phyloP scores from a whole-genome alignment of 2,329 filamentous ascomycete species.

The Venturia oleaginea region DNA sequence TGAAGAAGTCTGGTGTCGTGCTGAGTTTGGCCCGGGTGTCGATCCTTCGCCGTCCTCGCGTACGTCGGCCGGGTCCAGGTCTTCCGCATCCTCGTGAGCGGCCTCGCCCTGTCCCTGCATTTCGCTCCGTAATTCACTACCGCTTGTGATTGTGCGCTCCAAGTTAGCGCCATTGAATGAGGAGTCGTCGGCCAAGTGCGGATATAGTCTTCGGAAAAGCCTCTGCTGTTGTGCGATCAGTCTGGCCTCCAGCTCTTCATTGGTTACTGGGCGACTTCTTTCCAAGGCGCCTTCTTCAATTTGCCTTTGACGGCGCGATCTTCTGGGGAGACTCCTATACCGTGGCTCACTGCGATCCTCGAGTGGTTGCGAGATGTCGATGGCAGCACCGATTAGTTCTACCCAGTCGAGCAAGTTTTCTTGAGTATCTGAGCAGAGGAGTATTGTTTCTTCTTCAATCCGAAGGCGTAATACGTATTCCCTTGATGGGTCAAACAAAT shows the following conservation, averaged over 20 bases:
- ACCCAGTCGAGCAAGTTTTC: conserved; percentile 61
- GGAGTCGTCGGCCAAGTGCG: conserved; percentile 25
- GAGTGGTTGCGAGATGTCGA: conserved; percentile 60
- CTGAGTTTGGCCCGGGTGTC: not conserved
- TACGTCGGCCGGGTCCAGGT: conserved; percentile 4
- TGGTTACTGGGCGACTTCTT: conserved; percentile 19
- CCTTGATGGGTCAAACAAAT: conserved; percentile 35
- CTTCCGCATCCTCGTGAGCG: not conserved
- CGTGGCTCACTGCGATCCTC: conserved; percentile 52
- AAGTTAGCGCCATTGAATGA: not conserved
- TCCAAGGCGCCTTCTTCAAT: conserved; percentile 23
- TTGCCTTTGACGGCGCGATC: conserved; percentile 30
- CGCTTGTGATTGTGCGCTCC: not conserved
- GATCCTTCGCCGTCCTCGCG: not conserved
- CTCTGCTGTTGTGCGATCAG: conserved; percentile 40
- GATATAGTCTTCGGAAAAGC: conserved; percentile 39
- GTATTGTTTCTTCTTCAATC: conserved; percentile 63
- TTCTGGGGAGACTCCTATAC: conserved; percentile 38
- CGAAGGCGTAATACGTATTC: conserved; percentile 62
- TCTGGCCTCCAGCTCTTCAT: conserved; percentile 25
- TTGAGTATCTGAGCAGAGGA: conserved; percentile 57
- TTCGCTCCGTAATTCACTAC: not conserved
- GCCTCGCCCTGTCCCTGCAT: not conserved
- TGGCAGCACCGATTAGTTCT: conserved; percentile 60
- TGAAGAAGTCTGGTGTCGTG: not conserved